Evolutionary conservation across 192 early-diverging fungal genomes (phyloP).

Genomic region (Phycomyces blakesleeanus): DNA sequence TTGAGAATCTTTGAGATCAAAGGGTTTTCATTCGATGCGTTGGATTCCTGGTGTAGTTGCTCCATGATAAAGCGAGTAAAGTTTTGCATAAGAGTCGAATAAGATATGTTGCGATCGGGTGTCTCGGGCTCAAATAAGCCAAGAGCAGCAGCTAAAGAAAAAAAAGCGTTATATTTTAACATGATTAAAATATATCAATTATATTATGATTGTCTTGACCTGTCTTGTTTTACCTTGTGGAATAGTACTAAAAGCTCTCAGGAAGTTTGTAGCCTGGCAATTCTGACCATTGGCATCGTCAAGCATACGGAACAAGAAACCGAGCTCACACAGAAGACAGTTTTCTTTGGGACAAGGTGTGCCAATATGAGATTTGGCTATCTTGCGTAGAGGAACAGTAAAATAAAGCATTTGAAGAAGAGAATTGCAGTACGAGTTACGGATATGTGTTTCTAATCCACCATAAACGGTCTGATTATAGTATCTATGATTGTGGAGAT

Average conservation of each 20-base stretch:
- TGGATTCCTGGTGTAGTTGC: slow-evolving; percentile 77
- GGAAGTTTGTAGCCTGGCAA: slow-evolving; percentile 93
- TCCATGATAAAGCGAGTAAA: slow-evolving; percentile 90
- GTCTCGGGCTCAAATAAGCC: slow-evolving; percentile 87
- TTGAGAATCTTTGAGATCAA: slow-evolving; percentile 23
- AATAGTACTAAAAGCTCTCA: slow-evolving; percentile 77
- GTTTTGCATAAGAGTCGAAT: slow-evolving; percentile 77
- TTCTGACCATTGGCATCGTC: slow-evolving; percentile 86
- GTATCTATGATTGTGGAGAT: slow-evolving; percentile 40
- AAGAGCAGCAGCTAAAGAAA: slow-evolving; percentile 63
- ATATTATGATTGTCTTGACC: background rate
- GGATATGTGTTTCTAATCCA: slow-evolving; percentile 89
- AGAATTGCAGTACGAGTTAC: slow-evolving; percentile 88
- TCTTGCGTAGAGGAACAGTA: slow-evolving; percentile 53
- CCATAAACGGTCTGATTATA: slow-evolving; percentile 87
- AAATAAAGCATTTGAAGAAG: slow-evolving; percentile 86
- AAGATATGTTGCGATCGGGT: slow-evolving; percentile 53
- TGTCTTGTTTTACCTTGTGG: slow-evolving; percentile 60
- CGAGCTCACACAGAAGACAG: slow-evolving; percentile 91
- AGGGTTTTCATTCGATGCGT: slow-evolving; percentile 33
- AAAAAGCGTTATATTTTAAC: background rate
- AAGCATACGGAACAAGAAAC: slow-evolving; percentile 90
- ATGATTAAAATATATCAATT: background rate
- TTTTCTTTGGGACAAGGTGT: slow-evolving; percentile 63
- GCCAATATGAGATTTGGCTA: slow-evolving; percentile 73